Evolutionary conservation across 805 yeast species (phyloP).

Genomic region (Starmerella sirachaensis): DNA sequence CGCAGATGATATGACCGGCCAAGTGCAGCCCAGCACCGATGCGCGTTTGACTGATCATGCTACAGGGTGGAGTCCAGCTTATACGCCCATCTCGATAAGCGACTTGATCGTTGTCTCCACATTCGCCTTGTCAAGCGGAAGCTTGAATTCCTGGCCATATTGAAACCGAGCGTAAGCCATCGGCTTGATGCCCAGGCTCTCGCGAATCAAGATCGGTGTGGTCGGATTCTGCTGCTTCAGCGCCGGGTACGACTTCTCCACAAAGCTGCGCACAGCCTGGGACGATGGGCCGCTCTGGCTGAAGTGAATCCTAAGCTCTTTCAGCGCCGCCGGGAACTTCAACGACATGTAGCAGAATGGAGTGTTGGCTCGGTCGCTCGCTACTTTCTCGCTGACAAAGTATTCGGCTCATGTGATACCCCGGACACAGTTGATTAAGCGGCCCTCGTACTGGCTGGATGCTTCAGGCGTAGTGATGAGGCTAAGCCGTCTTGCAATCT

Average conservation of each 20-base stretch:
- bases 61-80: too few species aligned
- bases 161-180: conserved; percentile 59
- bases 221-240: conserved; percentile 51
- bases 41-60: too few species aligned
- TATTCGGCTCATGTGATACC: not conserved
- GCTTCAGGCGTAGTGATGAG: too few species aligned
- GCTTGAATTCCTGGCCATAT: conserved; percentile 38
- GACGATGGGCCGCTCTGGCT: conserved; percentile 71
- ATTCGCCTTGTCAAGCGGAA: conserved; percentile 35
- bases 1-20: too few species aligned
- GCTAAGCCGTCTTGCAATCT: too few species aligned
- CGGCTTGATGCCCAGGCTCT: conserved; percentile 61
- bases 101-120: conserved; percentile 32
- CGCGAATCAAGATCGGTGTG: conserved; percentile 68
- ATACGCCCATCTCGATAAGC: conserved; percentile 30
- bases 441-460: too few species aligned
- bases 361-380: not conserved
- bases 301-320: conserved; percentile 70
- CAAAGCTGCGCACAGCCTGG: conserved; percentile 49
- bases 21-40: too few species aligned
- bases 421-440: not conserved
- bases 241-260: conserved; percentile 52
- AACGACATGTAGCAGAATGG: conserved; percentile 19
- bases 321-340: conserved; percentile 41
- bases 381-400: not conserved